phyloP scores from a whole-genome alignment of 331 rosid genomes.

The Malus hybrid region DNA sequence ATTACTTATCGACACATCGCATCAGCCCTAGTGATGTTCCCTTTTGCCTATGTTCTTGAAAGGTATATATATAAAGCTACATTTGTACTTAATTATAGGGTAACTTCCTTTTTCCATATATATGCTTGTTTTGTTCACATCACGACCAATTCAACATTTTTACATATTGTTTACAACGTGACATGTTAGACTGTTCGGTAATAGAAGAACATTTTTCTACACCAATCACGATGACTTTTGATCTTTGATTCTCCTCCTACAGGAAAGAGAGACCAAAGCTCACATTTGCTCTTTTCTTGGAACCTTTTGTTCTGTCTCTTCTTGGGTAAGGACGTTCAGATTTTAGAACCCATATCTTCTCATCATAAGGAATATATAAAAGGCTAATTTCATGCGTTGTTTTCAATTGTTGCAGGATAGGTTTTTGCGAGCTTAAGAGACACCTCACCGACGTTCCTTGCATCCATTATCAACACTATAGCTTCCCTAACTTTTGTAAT shows the following conservation, averaged over 20 bases:
- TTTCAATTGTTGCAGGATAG: conserved; percentile 29
- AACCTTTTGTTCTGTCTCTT: conserved; percentile 59
- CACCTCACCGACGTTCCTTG: conserved; percentile 63
- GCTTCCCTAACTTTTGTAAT: conserved; percentile 56
- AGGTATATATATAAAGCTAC: conserved; percentile 28
- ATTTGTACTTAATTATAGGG: neutral
- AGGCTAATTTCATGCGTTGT: neutral
- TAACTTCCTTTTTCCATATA: neutral
- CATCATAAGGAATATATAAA: neutral
- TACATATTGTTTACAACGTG: too few relatives aligned
- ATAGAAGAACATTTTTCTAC: neutral
- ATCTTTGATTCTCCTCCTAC: neutral
- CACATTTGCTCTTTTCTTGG: conserved; percentile 44
- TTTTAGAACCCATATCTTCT: neutral
- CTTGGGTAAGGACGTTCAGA: conserved; percentile 40
- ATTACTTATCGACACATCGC: conserved; percentile 58
- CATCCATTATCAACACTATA: conserved; percentile 50
- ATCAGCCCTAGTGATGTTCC: conserved; percentile 37
- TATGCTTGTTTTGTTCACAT: neutral
- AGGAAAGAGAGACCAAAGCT: conserved; percentile 62
- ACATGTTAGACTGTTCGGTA: neutral
- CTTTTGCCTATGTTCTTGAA: conserved; percentile 69
- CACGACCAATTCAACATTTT: neutral
- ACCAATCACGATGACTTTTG: neutral
- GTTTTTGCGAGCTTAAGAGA: conserved; percentile 60